These are phyloP conservation scores for Hylodesmum podocarpum DNA, from an alignment of 306 rosid species.

Conservation along the genomic window DNA sequence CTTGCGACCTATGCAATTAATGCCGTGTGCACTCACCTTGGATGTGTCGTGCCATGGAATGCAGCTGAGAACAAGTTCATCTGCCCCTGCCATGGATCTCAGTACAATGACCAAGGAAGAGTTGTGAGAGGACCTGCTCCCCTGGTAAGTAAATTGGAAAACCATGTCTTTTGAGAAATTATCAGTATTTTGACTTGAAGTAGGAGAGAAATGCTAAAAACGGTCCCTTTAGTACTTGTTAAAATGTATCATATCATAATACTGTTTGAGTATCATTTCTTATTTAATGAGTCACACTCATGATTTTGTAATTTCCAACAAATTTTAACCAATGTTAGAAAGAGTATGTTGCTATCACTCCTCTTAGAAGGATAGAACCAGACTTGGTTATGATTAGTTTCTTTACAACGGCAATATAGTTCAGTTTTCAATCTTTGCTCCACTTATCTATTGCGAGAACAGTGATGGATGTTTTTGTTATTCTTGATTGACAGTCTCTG, in stretches of 20 bases:
- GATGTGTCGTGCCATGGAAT: conserved; percentile 96
- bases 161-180: background rate
- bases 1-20: conserved; percentile 90
- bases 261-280: too few relatives aligned
- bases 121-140: conserved; percentile 99
- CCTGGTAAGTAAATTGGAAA: conserved; percentile 55
- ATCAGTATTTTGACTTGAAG: background rate
- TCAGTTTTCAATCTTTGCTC: background rate
- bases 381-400: background rate
- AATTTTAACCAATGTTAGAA: too few relatives aligned
- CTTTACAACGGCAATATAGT: background rate
- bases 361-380: background rate
- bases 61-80: conserved; percentile 82
- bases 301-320: too few relatives aligned
- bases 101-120: conserved; percentile 83
- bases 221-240: too few relatives aligned
- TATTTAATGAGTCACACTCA: too few relatives aligned
- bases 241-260: too few relatives aligned
- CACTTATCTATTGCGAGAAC: background rate
- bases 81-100: conserved; percentile 99
- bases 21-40: conserved; percentile 99
- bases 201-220: background rate
- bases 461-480: background rate
- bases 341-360: too few relatives aligned
- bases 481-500: conserved; percentile 58